phyloP scores from a whole-genome alignment of 441 rosid species.

The Pelargonium australe region DNA sequence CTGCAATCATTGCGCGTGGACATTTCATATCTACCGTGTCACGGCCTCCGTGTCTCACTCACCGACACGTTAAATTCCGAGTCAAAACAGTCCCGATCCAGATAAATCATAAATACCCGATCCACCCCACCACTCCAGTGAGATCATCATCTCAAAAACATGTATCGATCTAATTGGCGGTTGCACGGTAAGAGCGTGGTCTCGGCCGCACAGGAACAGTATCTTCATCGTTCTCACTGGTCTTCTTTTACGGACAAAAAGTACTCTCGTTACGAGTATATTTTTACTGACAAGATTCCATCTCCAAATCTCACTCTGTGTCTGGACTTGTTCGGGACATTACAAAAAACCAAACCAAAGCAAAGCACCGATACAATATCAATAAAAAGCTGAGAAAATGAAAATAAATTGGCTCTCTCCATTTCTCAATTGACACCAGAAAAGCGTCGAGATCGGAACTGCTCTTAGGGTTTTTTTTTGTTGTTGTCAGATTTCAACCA shows the following conservation, averaged over 20 bases:
- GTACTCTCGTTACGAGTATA: neutral
- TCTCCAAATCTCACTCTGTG: neutral
- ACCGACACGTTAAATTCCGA: no score
- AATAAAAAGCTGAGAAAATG: no score
- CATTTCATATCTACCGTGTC: no score
- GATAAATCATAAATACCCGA: no score
- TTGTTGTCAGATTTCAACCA: neutral
- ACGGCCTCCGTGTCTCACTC: no score
- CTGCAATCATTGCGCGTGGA: no score
- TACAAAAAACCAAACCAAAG: neutral
- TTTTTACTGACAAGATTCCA: neutral
- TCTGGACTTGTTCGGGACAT: neutral
- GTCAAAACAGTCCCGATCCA: no score
- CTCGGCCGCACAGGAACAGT: neutral
- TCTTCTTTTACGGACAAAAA: neutral
- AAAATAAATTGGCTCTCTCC: neutral
- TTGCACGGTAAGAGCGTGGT: neutral
- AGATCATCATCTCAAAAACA: no score
- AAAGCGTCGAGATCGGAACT: neutral
- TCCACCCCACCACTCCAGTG: no score
- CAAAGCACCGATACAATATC: neutral
- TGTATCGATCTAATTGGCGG: no score
- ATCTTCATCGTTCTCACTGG: neutral
- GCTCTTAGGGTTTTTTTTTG: neutral
- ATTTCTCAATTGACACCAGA: neutral